phyloP scores from a whole-genome alignment of 176 grass and related monocot species.

The Luzula sylvatica region DNA sequence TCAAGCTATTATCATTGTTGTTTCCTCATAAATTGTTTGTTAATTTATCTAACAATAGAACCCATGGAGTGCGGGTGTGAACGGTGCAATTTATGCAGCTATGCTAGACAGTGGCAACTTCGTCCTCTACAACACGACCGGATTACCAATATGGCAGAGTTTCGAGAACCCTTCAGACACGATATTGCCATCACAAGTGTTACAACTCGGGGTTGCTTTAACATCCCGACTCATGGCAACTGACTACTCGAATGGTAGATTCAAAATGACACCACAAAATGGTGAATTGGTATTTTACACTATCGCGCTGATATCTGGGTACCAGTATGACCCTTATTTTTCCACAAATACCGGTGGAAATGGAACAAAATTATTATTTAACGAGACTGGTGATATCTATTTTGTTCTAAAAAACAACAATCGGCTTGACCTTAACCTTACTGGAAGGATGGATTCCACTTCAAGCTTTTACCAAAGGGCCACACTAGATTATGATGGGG shows the following conservation, averaged over 20 bases:
- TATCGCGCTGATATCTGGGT: slow-evolving; percentile 4
- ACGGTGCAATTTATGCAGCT: slow-evolving; percentile 1
- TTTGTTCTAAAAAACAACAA: neutral
- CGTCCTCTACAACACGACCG: slow-evolving; percentile 5
- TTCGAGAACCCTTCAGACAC: slow-evolving; percentile 29
- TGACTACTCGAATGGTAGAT: slow-evolving; percentile 15
- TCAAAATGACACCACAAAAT: neutral
- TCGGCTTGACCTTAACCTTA: neutral
- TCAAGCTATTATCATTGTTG: neutral
- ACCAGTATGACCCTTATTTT: slow-evolving; percentile 10
- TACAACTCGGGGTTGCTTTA: neutral
- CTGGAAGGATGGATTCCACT: neutral
- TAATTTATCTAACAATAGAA: neutral
- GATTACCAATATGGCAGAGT: slow-evolving; percentile 18
- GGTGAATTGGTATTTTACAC: slow-evolving; percentile 17
- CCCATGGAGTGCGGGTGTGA: slow-evolving; percentile 9
- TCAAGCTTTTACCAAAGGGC: slow-evolving; percentile 20
- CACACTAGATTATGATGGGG: slow-evolving; percentile 8
- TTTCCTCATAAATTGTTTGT: no score
- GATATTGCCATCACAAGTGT: slow-evolving; percentile 28
- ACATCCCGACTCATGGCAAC: slow-evolving; percentile 17
- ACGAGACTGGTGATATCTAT: slow-evolving; percentile 9
- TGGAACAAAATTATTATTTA: slow-evolving; percentile 17
- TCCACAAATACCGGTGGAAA: neutral
- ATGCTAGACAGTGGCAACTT: slow-evolving; percentile 38